A percentile compares a stretch with the other conserved stretches of the same genome.
These are phyloP conservation scores for Nitzschia sp. DNA, from an alignment of 108 stramenopile species.

Conservation along the genomic window DNA sequence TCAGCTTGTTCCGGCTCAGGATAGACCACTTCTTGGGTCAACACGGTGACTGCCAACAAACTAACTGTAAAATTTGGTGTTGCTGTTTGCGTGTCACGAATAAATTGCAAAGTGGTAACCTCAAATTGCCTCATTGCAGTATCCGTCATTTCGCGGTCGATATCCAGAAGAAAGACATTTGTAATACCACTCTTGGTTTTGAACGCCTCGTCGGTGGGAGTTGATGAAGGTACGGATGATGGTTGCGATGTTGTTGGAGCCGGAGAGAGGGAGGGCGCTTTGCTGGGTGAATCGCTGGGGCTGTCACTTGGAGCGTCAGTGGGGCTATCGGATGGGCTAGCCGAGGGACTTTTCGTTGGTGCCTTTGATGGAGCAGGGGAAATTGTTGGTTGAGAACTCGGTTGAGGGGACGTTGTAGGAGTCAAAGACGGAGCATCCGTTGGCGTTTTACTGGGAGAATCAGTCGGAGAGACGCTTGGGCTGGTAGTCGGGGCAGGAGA, in stretches of 20 bases:
- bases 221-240: slow-evolving; percentile 10
- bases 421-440: slow-evolving; percentile 5
- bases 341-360: slow-evolving; percentile 10
- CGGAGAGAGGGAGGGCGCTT: slow-evolving; percentile 9
- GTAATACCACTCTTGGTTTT: slow-evolving; percentile 24
- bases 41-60: slow-evolving; percentile 28
- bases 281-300: slow-evolving; percentile 4
- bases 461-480: slow-evolving; percentile 18
- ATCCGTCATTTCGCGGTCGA: slow-evolving; percentile 27
- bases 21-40: slow-evolving; percentile 22
- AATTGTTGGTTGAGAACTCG: slow-evolving; percentile 13
- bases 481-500: slow-evolving; percentile 2
- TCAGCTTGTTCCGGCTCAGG: slow-evolving; percentile 1
- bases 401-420: slow-evolving; percentile 3
- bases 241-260: slow-evolving; percentile 19
- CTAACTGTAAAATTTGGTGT: slow-evolving; percentile 12
- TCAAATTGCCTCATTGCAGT: slow-evolving; percentile 22
- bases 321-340: slow-evolving; percentile 6
- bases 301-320: neutral
- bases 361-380: slow-evolving; percentile 1
- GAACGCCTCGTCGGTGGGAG: slow-evolving; percentile 21
- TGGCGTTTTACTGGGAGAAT: slow-evolving; percentile 9
- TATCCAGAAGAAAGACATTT: slow-evolving; percentile 16
- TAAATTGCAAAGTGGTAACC: slow-evolving; percentile 31
- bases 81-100: slow-evolving; percentile 2